Percentiles rank a stretch among this genome's conserved stretches.
Evolutionary conservation across 306 rosid species (phyloP).

Genomic region (Herpetospermum pedunculosum): DNA sequence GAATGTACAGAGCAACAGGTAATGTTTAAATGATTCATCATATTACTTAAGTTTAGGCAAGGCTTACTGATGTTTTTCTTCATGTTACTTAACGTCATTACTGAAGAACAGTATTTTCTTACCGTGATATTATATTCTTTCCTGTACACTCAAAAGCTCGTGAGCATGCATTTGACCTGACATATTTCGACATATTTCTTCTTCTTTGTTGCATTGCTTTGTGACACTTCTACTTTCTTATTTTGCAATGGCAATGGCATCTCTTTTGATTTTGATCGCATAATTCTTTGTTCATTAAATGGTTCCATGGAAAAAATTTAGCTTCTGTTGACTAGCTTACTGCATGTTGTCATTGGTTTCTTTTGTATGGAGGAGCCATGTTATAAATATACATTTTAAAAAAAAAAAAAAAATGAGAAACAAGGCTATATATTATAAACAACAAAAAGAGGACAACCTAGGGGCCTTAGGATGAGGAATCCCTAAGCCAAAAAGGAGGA

Average conservation of each 20-base stretch:
- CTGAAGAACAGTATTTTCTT: neutral
- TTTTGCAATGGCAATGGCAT: neutral
- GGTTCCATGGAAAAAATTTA: neutral
- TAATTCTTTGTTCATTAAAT: neutral
- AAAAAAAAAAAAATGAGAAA: no score
- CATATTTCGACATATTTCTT: neutral
- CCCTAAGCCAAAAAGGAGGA: neutral
- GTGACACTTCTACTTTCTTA: neutral
- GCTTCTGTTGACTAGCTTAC: neutral
- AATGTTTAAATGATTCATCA: constrained; percentile 13
- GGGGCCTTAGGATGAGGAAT: neutral
- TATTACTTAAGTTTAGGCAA: neutral
- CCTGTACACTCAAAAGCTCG: neutral
- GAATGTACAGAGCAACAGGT: constrained; percentile 92
- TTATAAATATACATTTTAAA: neutral
- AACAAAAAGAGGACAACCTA: neutral
- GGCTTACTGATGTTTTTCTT: neutral
- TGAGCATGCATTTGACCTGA: neutral
- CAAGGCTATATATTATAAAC: neutral
- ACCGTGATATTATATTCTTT: neutral
- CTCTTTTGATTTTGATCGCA: neutral
- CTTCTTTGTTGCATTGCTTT: neutral
- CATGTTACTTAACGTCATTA: neutral
- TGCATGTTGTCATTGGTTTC: neutral
- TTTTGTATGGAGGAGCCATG: neutral